Percentiles rank a stretch among this genome's conserved stretches.
These are phyloP conservation scores for Pythium coloratum DNA, from an alignment of 352 stramenopile species.

Conservation along the genomic window DNA sequence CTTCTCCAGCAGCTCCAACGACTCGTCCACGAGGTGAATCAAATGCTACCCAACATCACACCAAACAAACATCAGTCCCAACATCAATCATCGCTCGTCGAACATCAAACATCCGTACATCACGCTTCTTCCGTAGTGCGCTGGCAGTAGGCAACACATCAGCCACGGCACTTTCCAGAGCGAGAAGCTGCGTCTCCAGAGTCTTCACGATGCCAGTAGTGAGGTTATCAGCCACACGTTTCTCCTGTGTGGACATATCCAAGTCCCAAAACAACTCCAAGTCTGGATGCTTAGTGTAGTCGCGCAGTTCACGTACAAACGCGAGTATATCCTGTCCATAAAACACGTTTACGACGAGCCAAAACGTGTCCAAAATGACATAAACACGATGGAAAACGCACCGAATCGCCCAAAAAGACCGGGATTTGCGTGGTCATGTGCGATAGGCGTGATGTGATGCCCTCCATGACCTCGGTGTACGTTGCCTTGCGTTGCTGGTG, in stretches of 20 bases:
- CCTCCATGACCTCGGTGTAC: slow-evolving; percentile 13
- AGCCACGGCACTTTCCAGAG: neutral
- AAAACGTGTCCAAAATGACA: neutral
- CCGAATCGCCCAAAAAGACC: slow-evolving; percentile 28
- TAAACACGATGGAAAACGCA: slow-evolving; percentile 6
- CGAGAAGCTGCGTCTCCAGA: neutral
- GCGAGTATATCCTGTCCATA: slow-evolving; percentile 20
- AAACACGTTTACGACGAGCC: neutral
- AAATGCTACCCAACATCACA: slow-evolving; percentile 27
- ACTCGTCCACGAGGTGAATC: slow-evolving; percentile 37
- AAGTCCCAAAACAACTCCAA: slow-evolving; percentile 25
- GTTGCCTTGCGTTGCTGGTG: slow-evolving; percentile 1
- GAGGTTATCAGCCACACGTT: slow-evolving; percentile 10
- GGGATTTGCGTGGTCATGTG: slow-evolving; percentile 9
- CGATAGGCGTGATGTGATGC: slow-evolving; percentile 8
- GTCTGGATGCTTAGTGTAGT: slow-evolving; percentile 18
- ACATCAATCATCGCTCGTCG: too few species aligned
- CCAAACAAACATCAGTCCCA: neutral
- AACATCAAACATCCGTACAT: slow-evolving; percentile 3
- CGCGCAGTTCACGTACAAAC: slow-evolving; percentile 19
- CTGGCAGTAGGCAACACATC: neutral
- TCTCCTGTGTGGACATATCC: slow-evolving; percentile 17
- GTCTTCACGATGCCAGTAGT: neutral
- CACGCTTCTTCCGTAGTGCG: slow-evolving; percentile 16
- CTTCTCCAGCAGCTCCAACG: slow-evolving; percentile 36